Evolutionary conservation across 2,329 filamentous ascomycete genomes (phyloP).

Genomic region (Tetracladium maxilliforme): DNA sequence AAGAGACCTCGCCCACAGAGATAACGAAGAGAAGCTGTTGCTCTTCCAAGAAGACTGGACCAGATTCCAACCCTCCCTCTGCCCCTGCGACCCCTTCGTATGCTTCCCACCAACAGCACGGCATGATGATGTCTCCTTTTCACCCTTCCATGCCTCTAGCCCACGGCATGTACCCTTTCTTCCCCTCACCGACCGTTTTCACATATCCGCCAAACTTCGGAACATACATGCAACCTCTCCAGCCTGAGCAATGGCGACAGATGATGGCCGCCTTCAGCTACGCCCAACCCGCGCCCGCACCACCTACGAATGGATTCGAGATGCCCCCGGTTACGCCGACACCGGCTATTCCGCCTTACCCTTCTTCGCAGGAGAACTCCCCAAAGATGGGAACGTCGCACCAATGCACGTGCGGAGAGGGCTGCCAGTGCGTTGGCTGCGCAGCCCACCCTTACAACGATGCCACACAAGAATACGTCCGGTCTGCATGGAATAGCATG

Average conservation of each 20-base stretch:
- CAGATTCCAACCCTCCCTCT: no score
- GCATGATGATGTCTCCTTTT: no score
- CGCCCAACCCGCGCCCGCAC: slow-evolving; percentile 16
- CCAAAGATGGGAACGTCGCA: no score
- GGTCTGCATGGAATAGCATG: slow-evolving; percentile 28
- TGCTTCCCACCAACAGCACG: no score
- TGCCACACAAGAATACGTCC: slow-evolving; percentile 38
- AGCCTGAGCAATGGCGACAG: slow-evolving; percentile 36
- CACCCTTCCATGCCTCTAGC: no score
- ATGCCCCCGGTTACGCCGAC: neutral
- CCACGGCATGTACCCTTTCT: no score
- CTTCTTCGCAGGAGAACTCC: no score
- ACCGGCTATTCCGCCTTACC: no score
- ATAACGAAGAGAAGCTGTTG: no score
- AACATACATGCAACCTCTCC: slow-evolving; percentile 37
- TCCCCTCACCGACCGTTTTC: slow-evolving; percentile 28
- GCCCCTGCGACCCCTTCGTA: no score
- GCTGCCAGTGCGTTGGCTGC: slow-evolving; percentile 54
- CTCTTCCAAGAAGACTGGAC: no score
- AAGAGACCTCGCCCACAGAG: no score
- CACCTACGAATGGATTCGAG: slow-evolving; percentile 1
- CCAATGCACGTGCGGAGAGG: slow-evolving; percentile 48
- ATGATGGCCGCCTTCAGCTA: slow-evolving; percentile 22
- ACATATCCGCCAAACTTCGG: slow-evolving; percentile 38
- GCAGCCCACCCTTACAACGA: slow-evolving; percentile 53